Evolutionary conservation across 2,329 filamentous ascomycete species (phyloP).

Genomic region (Ophiocordyceps sinensis): DNA sequence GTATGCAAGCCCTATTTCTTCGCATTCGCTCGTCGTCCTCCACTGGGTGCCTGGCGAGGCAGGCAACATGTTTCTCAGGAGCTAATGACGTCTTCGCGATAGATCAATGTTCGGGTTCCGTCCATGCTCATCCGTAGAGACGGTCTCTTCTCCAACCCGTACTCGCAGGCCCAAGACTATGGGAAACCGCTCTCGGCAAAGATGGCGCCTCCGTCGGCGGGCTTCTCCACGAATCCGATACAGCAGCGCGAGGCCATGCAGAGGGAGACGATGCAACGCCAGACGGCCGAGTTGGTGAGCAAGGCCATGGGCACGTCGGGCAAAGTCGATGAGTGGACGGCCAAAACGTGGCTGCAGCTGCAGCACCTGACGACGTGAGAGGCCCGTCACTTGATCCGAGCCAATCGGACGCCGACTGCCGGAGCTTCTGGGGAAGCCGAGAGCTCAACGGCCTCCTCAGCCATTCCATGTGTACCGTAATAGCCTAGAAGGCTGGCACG

Average conservation of each 20-base stretch:
- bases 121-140: slow-evolving; percentile 47
- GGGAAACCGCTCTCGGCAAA: slow-evolving; percentile 29
- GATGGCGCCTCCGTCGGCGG: slow-evolving; percentile 17
- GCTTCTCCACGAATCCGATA: slow-evolving; percentile 26
- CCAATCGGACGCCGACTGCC: no score
- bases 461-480: no score
- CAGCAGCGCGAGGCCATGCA: slow-evolving; percentile 34
- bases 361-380: slow-evolving; percentile 6
- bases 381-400: neutral
- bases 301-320: slow-evolving; percentile 23
- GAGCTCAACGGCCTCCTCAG: no score
- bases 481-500: no score
- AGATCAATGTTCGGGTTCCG: slow-evolving; percentile 44
- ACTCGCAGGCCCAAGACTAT: slow-evolving; percentile 26
- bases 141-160: slow-evolving; percentile 30
- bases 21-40: neutral
- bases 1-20: slow-evolving; percentile 17
- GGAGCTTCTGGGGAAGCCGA: no score
- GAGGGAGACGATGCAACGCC: slow-evolving; percentile 27
- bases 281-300: slow-evolving; percentile 26
- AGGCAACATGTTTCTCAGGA: neutral
- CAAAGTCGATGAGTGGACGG: slow-evolving; percentile 21
- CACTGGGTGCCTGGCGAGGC: no score
- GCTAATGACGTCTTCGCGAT: slow-evolving; percentile 3
- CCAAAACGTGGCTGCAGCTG: slow-evolving; percentile 21